These are phyloP conservation scores for Stereum hirsutum DNA, from an alignment of 1,284 basidiomycete species.

Conservation along the genomic window DNA sequence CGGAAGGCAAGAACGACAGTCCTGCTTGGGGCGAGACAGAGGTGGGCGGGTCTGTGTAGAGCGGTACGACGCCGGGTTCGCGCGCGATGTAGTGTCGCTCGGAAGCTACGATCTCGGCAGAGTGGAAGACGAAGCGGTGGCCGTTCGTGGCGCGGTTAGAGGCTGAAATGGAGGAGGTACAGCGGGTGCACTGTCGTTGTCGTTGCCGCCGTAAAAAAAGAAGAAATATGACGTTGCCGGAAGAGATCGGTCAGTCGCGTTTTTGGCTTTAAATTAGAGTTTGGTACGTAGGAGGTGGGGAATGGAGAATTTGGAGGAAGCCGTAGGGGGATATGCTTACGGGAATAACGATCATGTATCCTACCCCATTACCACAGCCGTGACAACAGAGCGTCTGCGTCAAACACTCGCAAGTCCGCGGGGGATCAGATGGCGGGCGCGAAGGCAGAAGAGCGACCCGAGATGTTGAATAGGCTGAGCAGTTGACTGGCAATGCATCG, in stretches of 20 bases:
- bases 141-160: constrained; percentile 71
- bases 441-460: constrained; percentile 21
- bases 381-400: constrained; percentile 77
- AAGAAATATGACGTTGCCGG: not conserved
- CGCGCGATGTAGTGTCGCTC: constrained; percentile 64
- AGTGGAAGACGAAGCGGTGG: constrained; percentile 85
- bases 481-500: constrained; percentile 74
- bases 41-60: constrained; percentile 14
- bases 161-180: constrained; percentile 58
- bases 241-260: no score
- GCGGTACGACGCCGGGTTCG: constrained; percentile 59
- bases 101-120: constrained; percentile 60
- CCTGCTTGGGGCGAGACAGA: constrained; percentile 13
- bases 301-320: constrained; percentile 4
- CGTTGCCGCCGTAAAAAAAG: constrained; percentile 1
- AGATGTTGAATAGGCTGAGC: constrained; percentile 47
- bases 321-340: constrained; percentile 25
- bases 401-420: constrained; percentile 58
- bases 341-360: constrained; percentile 70
- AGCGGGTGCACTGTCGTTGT: constrained; percentile 45
- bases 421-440: constrained; percentile 18
- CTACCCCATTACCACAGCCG: constrained; percentile 67
- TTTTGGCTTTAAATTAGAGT: no score
- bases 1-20: constrained; percentile 13
- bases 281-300: no score